Base-by-base conservation (phyloP, 2,329 filamentous ascomycete genomes). In the Stachybotrys chlorohalonatus region DNA sequence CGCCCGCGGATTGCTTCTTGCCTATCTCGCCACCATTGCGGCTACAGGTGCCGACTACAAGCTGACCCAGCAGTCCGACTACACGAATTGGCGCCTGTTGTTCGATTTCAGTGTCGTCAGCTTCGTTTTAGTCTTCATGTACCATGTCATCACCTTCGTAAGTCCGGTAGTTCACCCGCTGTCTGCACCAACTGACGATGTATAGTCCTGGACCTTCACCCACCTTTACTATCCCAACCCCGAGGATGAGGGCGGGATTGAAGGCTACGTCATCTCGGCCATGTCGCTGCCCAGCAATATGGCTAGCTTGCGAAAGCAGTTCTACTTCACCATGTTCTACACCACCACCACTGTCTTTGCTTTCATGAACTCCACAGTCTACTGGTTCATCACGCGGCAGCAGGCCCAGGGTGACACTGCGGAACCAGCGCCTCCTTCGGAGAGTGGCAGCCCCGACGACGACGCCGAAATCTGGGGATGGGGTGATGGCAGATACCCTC, bases 321-420 rank as follows among this genome's bases (percentile, higher is more conserved):
- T 75, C 59, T 69, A 70, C 60, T 80, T 80, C 60, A 78, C 74
- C 54, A 56, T 81, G 63, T 80, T 78, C 63, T 79, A 79, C 64
- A 74, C 74, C 1, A 59, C 70, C 11, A 67, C 72, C 1, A 72
- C 73, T 16, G 74, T 79, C 24, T 78, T 76, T 53, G 62, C 70
- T 17, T 75, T 80, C 55, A 71, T 78, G 66, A 80, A 79, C 59
- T 75, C 75, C 11, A 65, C 74, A 54, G 69, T 78, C 31, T 81
- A 79, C 69, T 81, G 76, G 75, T 67, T 72, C 58, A 64, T 74
- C 24, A 73, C 69, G 1, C 63, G 68, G 4, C 66, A 61, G 15
- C 64, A 71, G n/a, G 55, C 63, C 8, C 61, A 61, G 8, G 55
- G 57, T 1, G 61, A 58, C 16, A 49, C 51, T 54, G 45, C 50